Percentiles rank a stretch among this genome's conserved stretches.
Conservation (phyloP, 2,329 filamentous ascomycete genomes). For the Colletotrichum coccodes region DNA sequence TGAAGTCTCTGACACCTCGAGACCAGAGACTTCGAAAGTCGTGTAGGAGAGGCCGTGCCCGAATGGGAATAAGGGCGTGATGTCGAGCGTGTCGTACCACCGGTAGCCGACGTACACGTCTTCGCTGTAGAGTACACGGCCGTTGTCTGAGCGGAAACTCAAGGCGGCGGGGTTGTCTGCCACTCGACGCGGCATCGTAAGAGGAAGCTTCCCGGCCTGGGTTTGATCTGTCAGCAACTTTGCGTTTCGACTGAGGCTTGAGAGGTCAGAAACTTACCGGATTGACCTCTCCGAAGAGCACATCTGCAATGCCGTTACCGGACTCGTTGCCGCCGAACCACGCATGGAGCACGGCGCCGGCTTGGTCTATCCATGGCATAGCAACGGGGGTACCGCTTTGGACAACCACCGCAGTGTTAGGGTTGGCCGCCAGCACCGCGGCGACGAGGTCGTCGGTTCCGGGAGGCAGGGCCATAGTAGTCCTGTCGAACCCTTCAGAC, state of each 20-base stretch:
- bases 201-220: constrained; percentile 75
- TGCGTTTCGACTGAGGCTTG: background rate
- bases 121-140: constrained; percentile 76
- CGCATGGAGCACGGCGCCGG: constrained; percentile 48
- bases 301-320: constrained; percentile 39
- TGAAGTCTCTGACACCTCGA: constrained; percentile 49
- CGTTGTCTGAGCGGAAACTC: constrained; percentile 72
- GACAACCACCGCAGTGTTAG: constrained; percentile 67
- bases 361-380: constrained; percentile 57
- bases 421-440: constrained; percentile 64
- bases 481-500: constrained; percentile 71
- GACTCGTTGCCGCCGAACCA: constrained; percentile 41
- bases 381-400: constrained; percentile 67
- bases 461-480: constrained; percentile 73
- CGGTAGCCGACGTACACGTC: constrained; percentile 79
- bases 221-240: constrained; percentile 35
- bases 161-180: constrained; percentile 77
- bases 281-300: constrained; percentile 39
- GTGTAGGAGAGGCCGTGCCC: constrained; percentile 77
- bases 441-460: constrained; percentile 67
- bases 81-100: constrained; percentile 66
- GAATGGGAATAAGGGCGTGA: constrained; percentile 71
- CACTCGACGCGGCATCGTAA: constrained; percentile 72
- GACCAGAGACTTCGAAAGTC: constrained; percentile 64
- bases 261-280: constrained; percentile 47